A percentile compares a stretch with the other conserved stretches of the same genome.
Evolutionary conservation across 1,139 yeast genomes (phyloP).

Genomic region (Scheffersomyces insectosa): DNA sequence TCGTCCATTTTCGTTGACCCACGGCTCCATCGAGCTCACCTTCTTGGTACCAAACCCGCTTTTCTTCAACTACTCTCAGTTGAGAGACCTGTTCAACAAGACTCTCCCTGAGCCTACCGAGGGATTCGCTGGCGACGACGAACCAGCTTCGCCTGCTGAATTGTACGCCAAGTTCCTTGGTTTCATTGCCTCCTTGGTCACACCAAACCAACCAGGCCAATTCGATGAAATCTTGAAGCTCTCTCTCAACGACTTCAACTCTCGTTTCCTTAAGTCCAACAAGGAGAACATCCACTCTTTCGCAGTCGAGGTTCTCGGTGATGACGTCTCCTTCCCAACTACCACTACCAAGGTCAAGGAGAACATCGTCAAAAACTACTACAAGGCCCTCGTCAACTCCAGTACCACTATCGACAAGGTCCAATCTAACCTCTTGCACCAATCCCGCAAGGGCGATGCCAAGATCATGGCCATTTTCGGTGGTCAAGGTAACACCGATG

Average conservation of each 20-base stretch:
- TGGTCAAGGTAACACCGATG: slow-evolving; percentile 99
- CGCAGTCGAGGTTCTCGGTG: slow-evolving; percentile 67
- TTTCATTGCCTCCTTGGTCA: slow-evolving; percentile 63
- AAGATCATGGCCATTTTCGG: slow-evolving; percentile 85
- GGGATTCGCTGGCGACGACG: slow-evolving; percentile 82
- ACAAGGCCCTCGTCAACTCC: slow-evolving; percentile 61
- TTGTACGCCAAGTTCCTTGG: slow-evolving; percentile 83
- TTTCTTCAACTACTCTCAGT: slow-evolving; percentile 79
- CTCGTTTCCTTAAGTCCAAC: slow-evolving; percentile 58
- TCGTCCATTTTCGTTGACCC: slow-evolving; percentile 76
- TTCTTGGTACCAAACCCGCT: slow-evolving; percentile 81
- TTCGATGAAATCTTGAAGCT: slow-evolving; percentile 69
- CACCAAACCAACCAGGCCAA: slow-evolving; percentile 47
- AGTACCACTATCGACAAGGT: slow-evolving; percentile 23
- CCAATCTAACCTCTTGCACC: slow-evolving; percentile 53
- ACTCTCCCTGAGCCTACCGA: slow-evolving; percentile 80
- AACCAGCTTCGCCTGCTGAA: slow-evolving; percentile 87
- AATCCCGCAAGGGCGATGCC: slow-evolving; percentile 49
- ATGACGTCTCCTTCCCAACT: slow-evolving; percentile 55
- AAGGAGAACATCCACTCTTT: slow-evolving; percentile 87
- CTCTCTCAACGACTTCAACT: slow-evolving; percentile 79
- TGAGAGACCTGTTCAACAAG: slow-evolving; percentile 81
- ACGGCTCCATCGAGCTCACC: slow-evolving; percentile 87
- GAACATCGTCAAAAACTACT: slow-evolving; percentile 68
- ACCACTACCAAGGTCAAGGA: slow-evolving; percentile 69